A percentile compares a stretch with the other conserved stretches of the same genome.
Conservation (phyloP, 2,329 filamentous ascomycete species). For the Pseudogymnoascus sp. region DNA sequence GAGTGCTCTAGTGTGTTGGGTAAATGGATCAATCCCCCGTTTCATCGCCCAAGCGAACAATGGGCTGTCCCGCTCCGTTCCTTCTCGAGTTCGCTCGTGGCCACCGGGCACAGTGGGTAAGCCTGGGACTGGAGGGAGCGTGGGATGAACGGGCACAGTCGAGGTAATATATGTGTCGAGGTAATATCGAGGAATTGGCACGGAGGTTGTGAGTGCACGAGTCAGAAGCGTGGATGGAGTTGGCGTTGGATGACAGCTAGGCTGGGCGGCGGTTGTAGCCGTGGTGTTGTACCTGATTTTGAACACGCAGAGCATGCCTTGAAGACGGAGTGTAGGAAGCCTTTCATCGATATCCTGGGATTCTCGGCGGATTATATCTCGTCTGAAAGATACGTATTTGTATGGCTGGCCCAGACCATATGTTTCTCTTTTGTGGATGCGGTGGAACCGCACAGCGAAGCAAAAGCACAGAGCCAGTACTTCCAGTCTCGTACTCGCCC, state of each 20-base stretch:
- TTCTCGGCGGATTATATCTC: background rate
- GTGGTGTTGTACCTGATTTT: background rate
- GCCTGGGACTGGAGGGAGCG: background rate
- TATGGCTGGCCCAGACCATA: background rate
- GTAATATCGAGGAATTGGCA: background rate
- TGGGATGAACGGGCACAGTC: background rate
- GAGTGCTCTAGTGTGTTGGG: background rate
- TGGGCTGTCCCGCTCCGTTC: background rate
- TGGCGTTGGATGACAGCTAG: background rate
- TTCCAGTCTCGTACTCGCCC: background rate
- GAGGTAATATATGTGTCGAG: conserved; percentile 1
- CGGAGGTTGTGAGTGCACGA: background rate
- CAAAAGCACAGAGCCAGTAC: background rate
- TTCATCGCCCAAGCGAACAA: background rate
- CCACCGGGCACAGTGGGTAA: background rate
- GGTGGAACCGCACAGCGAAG: background rate
- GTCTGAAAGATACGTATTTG: background rate
- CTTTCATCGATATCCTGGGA: background rate
- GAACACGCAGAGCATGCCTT: background rate
- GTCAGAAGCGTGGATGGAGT: background rate
- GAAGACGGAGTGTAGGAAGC: background rate
- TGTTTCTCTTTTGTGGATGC: background rate
- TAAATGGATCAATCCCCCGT: background rate
- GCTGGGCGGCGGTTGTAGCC: background rate
- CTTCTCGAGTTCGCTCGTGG: background rate